These are phyloP conservation scores for Crithidia sp. DNA, from an alignment of 208 protist genomes.

Conservation along the genomic window DNA sequence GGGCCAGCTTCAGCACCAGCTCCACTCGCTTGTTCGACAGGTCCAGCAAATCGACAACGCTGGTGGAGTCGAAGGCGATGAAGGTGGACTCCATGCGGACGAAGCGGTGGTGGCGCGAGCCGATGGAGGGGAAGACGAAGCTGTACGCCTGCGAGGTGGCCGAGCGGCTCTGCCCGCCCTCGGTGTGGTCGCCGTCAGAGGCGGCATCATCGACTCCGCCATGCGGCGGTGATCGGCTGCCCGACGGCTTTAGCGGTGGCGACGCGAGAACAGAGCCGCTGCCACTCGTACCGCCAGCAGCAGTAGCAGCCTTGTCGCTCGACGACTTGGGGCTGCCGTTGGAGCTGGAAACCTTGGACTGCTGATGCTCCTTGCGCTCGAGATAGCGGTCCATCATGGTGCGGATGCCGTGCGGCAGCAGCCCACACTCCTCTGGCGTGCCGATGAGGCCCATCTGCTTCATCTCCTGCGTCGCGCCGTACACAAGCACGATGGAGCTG, in stretches of 20 bases:
- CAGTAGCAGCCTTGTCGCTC: neutral
- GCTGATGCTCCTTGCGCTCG: conserved; percentile 40
- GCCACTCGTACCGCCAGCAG: neutral
- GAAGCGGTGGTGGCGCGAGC: conserved; percentile 52
- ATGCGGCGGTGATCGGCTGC: neutral
- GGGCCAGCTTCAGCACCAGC: conserved; percentile 66
- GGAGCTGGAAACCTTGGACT: conserved; percentile 16
- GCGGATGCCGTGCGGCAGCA: conserved; percentile 77
- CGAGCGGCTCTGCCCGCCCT: conserved; percentile 25
- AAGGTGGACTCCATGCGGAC: conserved; percentile 78
- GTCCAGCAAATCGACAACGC: conserved; percentile 81
- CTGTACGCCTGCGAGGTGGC: conserved; percentile 22
- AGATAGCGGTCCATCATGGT: conserved; percentile 64
- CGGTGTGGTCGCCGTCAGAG: conserved; percentile 26
- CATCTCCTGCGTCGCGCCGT: conserved; percentile 90
- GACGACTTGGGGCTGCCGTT: conserved; percentile 12
- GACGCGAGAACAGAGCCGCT: neutral
- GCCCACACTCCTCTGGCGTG: conserved; percentile 76
- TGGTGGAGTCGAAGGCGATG: conserved; percentile 77
- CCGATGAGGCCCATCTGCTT: conserved; percentile 87
- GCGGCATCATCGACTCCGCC: conserved; percentile 19
- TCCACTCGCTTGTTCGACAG: conserved; percentile 74
- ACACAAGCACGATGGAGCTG: conserved; percentile 78
- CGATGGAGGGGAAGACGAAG: conserved; percentile 52
- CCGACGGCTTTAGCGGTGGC: conserved; percentile 13